Percentiles rank a stretch among this genome's conserved stretches.
phyloP scores from a whole-genome alignment of 768 basidiomycete species.

The Tulasnella sp. region DNA sequence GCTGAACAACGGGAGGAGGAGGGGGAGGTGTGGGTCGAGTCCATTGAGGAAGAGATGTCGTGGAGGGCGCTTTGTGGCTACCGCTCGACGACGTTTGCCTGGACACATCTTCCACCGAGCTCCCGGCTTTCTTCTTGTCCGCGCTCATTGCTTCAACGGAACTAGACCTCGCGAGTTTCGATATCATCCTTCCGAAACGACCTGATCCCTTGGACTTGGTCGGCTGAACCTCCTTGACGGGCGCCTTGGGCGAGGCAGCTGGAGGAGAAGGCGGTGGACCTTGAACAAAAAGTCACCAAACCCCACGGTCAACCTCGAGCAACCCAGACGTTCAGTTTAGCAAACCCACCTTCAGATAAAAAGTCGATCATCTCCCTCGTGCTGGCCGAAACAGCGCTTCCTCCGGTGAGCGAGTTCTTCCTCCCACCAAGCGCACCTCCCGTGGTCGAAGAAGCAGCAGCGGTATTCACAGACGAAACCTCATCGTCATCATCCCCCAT shows the following conservation, averaged over 20 bases:
- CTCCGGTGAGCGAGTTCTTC: neutral
- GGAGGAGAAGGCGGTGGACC: slow-evolving; percentile 5
- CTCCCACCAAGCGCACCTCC: slow-evolving; percentile 9
- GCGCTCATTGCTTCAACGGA: neutral
- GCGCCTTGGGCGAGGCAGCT: slow-evolving; percentile 17
- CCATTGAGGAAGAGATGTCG: neutral
- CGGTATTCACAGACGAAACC: neutral
- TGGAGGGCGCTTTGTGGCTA: neutral
- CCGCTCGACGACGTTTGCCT: neutral
- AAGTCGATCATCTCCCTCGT: slow-evolving; percentile 44
- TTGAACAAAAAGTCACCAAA: neutral
- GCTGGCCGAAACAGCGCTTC: neutral
- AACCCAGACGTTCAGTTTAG: neutral
- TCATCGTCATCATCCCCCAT: slow-evolving; percentile 33
- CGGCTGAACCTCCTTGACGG: slow-evolving; percentile 27
- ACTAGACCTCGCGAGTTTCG: neutral
- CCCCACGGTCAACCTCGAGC: neutral
- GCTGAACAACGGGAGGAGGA: neutral
- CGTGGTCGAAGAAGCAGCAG: neutral
- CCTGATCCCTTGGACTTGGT: slow-evolving; percentile 22
- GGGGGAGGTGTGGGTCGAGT: neutral
- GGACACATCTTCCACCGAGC: neutral
- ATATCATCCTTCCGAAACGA: slow-evolving; percentile 10
- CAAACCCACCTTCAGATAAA: slow-evolving; percentile 20
- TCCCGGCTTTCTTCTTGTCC: neutral